phyloP scores from a whole-genome alignment of 805 yeast species.

The Cyberlindnera japonica region DNA sequence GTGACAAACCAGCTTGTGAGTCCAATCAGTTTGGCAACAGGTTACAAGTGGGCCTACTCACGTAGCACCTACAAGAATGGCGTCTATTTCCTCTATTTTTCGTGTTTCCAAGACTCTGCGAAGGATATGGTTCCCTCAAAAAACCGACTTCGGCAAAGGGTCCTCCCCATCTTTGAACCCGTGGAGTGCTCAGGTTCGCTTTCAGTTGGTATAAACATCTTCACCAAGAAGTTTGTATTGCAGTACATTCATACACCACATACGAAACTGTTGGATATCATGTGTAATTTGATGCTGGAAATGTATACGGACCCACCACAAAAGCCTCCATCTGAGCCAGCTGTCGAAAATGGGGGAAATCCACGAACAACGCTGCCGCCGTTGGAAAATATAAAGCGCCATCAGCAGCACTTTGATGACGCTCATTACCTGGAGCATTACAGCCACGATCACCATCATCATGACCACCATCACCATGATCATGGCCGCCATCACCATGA shows the following conservation, averaged over 20 bases:
- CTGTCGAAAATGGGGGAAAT: not conserved
- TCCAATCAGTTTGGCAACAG: conserved; percentile 23
- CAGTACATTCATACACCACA: conserved; percentile 23
- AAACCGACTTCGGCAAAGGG: conserved; percentile 9
- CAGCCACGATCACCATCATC: not conserved
- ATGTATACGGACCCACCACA: conserved; percentile 15
- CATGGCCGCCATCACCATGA: not conserved
- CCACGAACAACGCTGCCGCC: not conserved
- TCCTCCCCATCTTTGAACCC: conserved; percentile 11
- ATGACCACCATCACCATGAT: not conserved
- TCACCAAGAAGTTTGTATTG: conserved; percentile 21
- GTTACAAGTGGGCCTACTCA: conserved; percentile 26
- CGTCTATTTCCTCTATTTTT: conserved; percentile 22
- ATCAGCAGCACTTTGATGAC: not conserved
- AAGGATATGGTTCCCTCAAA: conserved; percentile 23
- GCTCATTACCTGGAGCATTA: not conserved
- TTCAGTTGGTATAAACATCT: conserved; percentile 22
- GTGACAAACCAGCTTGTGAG: conserved; percentile 18
- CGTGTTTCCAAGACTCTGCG: conserved; percentile 24
- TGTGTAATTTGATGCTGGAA: conserved; percentile 19
- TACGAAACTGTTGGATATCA: conserved; percentile 21
- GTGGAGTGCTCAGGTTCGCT: conserved; percentile 21
- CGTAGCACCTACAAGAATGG: conserved; percentile 21
- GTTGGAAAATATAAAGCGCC: too few relatives aligned
- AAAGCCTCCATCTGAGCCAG: too few relatives aligned